phyloP scores from a whole-genome alignment of 176 grass and related monocot species.

The Calamus simplicifolius region DNA sequence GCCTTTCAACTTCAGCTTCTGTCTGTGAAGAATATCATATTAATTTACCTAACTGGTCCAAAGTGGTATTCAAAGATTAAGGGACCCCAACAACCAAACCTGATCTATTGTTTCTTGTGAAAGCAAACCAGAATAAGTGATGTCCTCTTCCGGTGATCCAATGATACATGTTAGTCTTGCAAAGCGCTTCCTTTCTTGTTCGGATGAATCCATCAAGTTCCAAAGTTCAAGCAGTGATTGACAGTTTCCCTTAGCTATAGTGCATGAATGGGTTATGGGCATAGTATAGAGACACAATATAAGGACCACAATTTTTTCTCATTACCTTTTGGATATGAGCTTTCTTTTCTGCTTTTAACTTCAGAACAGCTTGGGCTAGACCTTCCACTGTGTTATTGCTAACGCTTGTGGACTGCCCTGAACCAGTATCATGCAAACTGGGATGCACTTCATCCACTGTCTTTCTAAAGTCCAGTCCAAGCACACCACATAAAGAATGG shows the following conservation, averaged over 20 bases:
- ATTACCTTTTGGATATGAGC: constrained; percentile 65
- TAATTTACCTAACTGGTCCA: no score
- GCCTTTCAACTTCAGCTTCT: constrained; percentile 62
- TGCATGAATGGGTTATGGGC: constrained; percentile 15
- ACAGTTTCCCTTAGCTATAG: constrained; percentile 80
- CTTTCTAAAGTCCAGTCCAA: constrained; percentile 67
- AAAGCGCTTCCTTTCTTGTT: constrained; percentile 65
- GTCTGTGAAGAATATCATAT: constrained; percentile 38
- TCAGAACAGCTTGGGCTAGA: constrained; percentile 50
- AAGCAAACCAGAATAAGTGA: constrained; percentile 53
- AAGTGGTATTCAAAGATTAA: background rate
- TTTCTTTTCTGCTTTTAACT: constrained; percentile 67
- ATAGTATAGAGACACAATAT: background rate
- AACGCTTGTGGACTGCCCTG: constrained; percentile 68
- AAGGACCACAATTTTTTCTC: constrained; percentile 1
- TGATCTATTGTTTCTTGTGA: constrained; percentile 65
- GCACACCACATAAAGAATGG: constrained; percentile 75
- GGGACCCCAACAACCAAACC: constrained; percentile 28
- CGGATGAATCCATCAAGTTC: constrained; percentile 88
- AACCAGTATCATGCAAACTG: constrained; percentile 69
- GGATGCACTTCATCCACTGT: constrained; percentile 79
- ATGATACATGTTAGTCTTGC: constrained; percentile 51
- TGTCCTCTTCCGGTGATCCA: constrained; percentile 53
- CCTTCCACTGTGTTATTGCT: constrained; percentile 74
- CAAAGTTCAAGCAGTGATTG: constrained; percentile 70